These are phyloP conservation scores for Hanseniaspora pseudoguilliermondii DNA, from an alignment of 805 yeast genomes.

Conservation along the genomic window DNA sequence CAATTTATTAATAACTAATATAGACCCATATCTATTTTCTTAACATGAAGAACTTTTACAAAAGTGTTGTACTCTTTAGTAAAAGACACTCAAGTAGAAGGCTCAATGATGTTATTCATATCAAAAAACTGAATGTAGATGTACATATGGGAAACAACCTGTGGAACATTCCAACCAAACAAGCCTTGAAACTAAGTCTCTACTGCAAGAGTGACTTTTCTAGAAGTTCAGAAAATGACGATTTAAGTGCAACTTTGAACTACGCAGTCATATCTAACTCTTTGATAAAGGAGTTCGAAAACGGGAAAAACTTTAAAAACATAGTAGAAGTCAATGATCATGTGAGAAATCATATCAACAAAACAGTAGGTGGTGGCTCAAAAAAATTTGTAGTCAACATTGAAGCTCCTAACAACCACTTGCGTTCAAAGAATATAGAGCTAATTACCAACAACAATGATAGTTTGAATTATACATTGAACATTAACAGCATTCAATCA, in stretches of 20 bases:
- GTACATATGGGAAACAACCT: slow-evolving; percentile 63
- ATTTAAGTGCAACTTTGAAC: slow-evolving; percentile 68
- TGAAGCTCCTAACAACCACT: background rate
- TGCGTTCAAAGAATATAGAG: background rate
- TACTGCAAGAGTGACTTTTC: slow-evolving; percentile 53
- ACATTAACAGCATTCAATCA: slow-evolving; percentile 33
- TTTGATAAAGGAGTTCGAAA: slow-evolving; percentile 31
- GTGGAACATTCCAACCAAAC: slow-evolving; percentile 56
- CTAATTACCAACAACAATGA: background rate
- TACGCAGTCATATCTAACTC: slow-evolving; percentile 73
- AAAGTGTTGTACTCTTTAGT: background rate
- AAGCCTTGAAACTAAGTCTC: slow-evolving; percentile 51
- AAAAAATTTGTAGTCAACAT: background rate
- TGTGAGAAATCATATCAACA: background rate
- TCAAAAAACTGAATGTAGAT: slow-evolving; percentile 46
- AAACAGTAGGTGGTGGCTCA: background rate
- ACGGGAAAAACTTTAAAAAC: background rate
- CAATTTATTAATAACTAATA: no score
- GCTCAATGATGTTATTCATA: slow-evolving; percentile 22
- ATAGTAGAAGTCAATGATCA: background rate
- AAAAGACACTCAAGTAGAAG: background rate
- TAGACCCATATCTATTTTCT: slow-evolving; percentile 1
- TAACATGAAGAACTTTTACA: slow-evolving; percentile 15
- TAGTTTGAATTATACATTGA: background rate
- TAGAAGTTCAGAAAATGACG: slow-evolving; percentile 68